Conservation (phyloP, 768 basidiomycete species). For the Tylopilus plumbeoviolaceoides region DNA sequence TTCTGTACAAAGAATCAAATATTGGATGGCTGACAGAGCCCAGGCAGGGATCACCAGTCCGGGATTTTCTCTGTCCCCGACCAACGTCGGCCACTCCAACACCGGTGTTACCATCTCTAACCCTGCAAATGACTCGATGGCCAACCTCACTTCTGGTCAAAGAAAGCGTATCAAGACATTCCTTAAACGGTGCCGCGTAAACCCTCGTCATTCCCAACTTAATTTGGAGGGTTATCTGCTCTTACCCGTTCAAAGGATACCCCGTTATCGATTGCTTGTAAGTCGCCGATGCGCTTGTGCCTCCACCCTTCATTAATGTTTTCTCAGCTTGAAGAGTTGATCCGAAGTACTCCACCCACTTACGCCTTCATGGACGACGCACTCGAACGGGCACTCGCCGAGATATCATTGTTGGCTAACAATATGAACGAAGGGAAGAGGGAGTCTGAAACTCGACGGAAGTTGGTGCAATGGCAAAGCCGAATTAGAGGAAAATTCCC, state of each 20-base stretch:
- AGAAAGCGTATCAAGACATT: slow-evolving; percentile 85
- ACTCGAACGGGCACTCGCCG: slow-evolving; percentile 77
- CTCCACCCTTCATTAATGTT: not conserved
- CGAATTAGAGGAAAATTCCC: slow-evolving; percentile 91
- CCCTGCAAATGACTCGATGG: slow-evolving; percentile 39
- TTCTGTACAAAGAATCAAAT: slow-evolving; percentile 80
- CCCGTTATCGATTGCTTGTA: slow-evolving; percentile 92
- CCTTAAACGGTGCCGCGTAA: slow-evolving; percentile 84
- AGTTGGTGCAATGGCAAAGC: slow-evolving; percentile 87
- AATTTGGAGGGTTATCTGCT: slow-evolving; percentile 92
- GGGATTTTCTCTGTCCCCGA: slow-evolving; percentile 41
- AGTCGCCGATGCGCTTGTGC: slow-evolving; percentile 27
- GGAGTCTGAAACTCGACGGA: slow-evolving; percentile 86
- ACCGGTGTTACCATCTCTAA: slow-evolving; percentile 47
- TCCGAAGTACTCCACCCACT: slow-evolving; percentile 78
- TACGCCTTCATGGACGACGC: slow-evolving; percentile 76
- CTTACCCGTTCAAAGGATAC: slow-evolving; percentile 93
- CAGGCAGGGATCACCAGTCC: slow-evolving; percentile 38
- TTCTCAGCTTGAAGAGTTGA: slow-evolving; percentile 72
- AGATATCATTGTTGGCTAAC: slow-evolving; percentile 85
- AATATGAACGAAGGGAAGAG: slow-evolving; percentile 99
- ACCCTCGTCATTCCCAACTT: slow-evolving; percentile 89
- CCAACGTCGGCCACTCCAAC: slow-evolving; percentile 54
- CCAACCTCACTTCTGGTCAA: slow-evolving; percentile 71
- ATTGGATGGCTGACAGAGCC: slow-evolving; percentile 69